Conservation (phyloP, 768 basidiomycete genomes). For the Rhizopogon salebrosus region DNA sequence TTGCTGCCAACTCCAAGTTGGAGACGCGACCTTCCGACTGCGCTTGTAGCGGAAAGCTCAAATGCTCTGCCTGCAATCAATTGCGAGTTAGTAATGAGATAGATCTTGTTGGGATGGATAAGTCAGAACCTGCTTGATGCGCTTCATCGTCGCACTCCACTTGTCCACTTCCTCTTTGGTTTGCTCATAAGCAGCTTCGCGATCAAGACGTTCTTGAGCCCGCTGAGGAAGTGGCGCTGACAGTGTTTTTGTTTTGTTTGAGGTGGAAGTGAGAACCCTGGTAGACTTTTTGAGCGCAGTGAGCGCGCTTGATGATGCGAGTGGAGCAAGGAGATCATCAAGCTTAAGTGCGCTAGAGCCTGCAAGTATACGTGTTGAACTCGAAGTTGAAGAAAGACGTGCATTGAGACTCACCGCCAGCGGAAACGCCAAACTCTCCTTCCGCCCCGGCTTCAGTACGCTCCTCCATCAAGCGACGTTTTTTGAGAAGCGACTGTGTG, state of each 20-base stretch:
- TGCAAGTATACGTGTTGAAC: constrained; percentile 14
- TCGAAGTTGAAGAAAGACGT: background rate
- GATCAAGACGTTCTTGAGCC: constrained; percentile 83
- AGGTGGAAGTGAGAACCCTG: constrained; percentile 53
- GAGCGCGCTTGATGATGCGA: constrained; percentile 54
- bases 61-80: constrained; percentile 64
- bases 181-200: constrained; percentile 91
- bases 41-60: constrained; percentile 81
- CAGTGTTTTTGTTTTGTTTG: constrained; percentile 54
- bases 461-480: constrained; percentile 60
- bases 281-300: constrained; percentile 66
- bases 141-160: constrained; percentile 90
- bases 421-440: constrained; percentile 69
- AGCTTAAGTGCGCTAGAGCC: constrained; percentile 53
- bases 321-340: constrained; percentile 73
- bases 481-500: constrained; percentile 30
- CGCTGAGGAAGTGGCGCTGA: constrained; percentile 83
- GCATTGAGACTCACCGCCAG: constrained; percentile 28
- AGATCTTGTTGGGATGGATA: background rate
- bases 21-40: constrained; percentile 51
- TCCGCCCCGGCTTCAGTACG: constrained; percentile 76
- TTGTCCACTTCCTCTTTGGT: constrained; percentile 91
- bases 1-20: constrained; percentile 71
- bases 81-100: constrained; percentile 1
- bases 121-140: constrained; percentile 69